Base-by-base conservation (phyloP, 2,329 filamentous ascomycete species). In the Sporothrix mexicana region DNA sequence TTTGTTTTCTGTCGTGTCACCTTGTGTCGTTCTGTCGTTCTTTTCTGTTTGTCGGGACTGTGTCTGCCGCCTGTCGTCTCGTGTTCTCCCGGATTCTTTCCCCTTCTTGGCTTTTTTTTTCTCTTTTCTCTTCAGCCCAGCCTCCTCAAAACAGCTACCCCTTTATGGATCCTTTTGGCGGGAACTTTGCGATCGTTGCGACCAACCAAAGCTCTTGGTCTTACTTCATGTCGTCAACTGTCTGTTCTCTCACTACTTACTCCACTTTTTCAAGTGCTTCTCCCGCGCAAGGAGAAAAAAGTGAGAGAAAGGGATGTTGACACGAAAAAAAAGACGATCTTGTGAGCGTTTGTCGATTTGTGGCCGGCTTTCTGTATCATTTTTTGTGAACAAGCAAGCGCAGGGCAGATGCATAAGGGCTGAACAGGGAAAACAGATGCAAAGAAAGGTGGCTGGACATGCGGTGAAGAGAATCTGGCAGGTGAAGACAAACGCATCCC, bases 261-360 rank as follows among this genome's bases (percentile, higher is more conserved):
- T 47, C 61, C 41, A 47, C 61, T 66, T 66, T 47, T 36, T 47
- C 17, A 45, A 41, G n/a, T 47, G 41, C n/a, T 66, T 47, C 61
- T 66, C n/a, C 61, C 41, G 61, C 45, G 61, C 61, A 66, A 66
- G 41, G 61, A 66, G 41, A 47, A 20, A 9, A 45, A 10, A 10
- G 61, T 20, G 17, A 12, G 7, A 43, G 43, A 64, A 47, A 66
- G 61, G 61, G 61, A 66, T 36, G 30, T 36, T 36, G 30, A 36
- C 30, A 36, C 30, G 61, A 15, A 20, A 45, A 45, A 45, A 10
- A 3, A 25, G 41, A 45, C 41, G 12, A 66, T 66, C 20, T 66
- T 47, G 23, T 55, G 61, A 13, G 17, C 41, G 61, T 47, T 47
- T 47, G 41, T 47, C 12, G 61, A 45, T 8, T 25, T 20, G 9